Base-by-base conservation (phyloP, 2,329 filamentous ascomycete genomes). In the Cadophora sp. region DNA sequence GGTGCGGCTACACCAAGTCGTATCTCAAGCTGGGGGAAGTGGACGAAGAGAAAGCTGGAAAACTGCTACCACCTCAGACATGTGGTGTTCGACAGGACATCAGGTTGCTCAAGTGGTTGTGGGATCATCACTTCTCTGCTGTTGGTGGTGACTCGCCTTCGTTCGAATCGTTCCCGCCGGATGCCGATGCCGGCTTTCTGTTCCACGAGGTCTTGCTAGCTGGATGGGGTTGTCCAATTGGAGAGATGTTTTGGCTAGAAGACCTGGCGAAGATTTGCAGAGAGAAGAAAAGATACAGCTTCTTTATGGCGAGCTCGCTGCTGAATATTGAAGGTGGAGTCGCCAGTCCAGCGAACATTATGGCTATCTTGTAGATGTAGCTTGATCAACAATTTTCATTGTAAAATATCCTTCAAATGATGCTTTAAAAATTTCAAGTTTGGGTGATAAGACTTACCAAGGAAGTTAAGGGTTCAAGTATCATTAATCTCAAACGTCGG, bases 201-300 rank as follows among this genome's bases (percentile, higher is more conserved):
- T 51, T n/a, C 48, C 79, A 81, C 71, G 72, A 80, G 67, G 82
- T 79, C 76, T 70, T 83, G 9, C 74, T 84, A 0, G 81, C 80
- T 0, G 81, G 82, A 1, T 86, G 83, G 83, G 84, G 84, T 0
- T 78, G 83, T 77, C 81, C 82, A 0, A 81, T 84, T 29, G 83
- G 83, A 0, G 83, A 84, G 73, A 70, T 84, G 65, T 83, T 83
- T 65, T 79, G 84, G 56, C 69, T 84, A 6, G 81, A 83, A 60
- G 72, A 69, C 1, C 62, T 84, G 34, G 61, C 75, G 12, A 68
- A 69, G 64, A 69, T 72, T 14, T 80, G 79, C 63, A 73, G 76
- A 46, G 76, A 79, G 37, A 74, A 77, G n/a, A 74, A 79, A 11
- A 75, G 82, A 22, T 85, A 81, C 80, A 79, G 76, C 0, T 87